Evolutionary conservation across 2,329 filamentous ascomycete genomes (phyloP).

Genomic region (Sarocladium strictum): DNA sequence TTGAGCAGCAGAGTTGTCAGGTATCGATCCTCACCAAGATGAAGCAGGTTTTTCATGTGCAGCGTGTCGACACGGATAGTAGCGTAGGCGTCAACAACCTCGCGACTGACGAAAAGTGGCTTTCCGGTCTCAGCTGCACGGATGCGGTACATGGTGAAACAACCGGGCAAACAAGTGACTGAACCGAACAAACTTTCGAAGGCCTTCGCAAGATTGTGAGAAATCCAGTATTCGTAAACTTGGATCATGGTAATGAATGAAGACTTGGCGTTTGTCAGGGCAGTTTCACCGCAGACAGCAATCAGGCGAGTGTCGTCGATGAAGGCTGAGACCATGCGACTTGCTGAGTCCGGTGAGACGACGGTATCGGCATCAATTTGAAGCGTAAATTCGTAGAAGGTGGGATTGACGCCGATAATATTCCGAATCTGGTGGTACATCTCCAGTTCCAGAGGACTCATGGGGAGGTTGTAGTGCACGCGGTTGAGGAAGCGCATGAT

Average conservation of each 20-base stretch:
- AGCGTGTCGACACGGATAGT: slow-evolving; percentile 95
- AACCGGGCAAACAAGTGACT: slow-evolving; percentile 95
- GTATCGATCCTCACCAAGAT: slow-evolving; percentile 96
- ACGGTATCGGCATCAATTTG: slow-evolving; percentile 98
- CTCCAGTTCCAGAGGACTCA: slow-evolving; percentile 94
- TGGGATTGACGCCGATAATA: slow-evolving; percentile 97
- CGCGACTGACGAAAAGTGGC: slow-evolving; percentile 90
- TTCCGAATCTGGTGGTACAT: slow-evolving; percentile 99
- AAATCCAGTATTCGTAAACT: slow-evolving; percentile 99
- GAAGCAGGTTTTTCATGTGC: slow-evolving; percentile 97
- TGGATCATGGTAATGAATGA: slow-evolving; percentile 99
- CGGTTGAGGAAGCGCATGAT: slow-evolving; percentile 99
- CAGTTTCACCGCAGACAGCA: slow-evolving; percentile 90
- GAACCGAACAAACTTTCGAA: slow-evolving; percentile 97
- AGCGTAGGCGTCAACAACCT: slow-evolving; percentile 80
- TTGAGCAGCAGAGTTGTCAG: slow-evolving; percentile 92
- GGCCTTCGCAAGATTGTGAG: slow-evolving; percentile 92
- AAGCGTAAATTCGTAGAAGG: slow-evolving; percentile 94
- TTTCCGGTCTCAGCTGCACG: slow-evolving; percentile 91
- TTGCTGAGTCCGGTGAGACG: slow-evolving; percentile 82
- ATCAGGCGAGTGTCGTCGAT: slow-evolving; percentile 89
- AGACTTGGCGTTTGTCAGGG: slow-evolving; percentile 83
- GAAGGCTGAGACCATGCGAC: slow-evolving; percentile 87
- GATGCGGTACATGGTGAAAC: slow-evolving; percentile 98
- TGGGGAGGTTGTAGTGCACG: slow-evolving; percentile 92